Evolutionary conservation across 371 early-diverging fungal species (phyloP).

Genomic region (Conidiobolus incongruus): DNA sequence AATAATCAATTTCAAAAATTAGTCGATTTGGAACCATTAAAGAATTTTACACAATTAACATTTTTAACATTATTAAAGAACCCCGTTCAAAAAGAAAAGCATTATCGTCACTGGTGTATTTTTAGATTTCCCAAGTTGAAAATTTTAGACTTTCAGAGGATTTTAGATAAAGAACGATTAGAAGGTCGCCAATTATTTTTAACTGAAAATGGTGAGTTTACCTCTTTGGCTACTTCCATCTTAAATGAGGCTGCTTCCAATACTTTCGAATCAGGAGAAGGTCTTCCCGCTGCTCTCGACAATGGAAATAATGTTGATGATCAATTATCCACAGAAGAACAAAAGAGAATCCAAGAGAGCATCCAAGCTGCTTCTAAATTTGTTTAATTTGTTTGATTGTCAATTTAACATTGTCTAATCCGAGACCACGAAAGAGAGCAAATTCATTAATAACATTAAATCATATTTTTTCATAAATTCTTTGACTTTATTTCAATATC

Average conservation of each 20-base stretch:
- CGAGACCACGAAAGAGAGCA: too few species aligned
- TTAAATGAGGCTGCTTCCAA: conserved; percentile 25
- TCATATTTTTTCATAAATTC: too few species aligned
- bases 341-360: background rate
- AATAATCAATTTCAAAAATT: conserved; percentile 67
- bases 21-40: conserved; percentile 58
- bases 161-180: conserved; percentile 42
- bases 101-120: conserved; percentile 68
- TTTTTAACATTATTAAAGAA: conserved; percentile 58
- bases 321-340: background rate
- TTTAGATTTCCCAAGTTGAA: conserved; percentile 51
- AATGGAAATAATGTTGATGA: too few species aligned
- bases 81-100: conserved; percentile 51
- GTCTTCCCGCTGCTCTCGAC: conserved; percentile 16
- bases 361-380: background rate
- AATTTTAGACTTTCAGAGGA: conserved; percentile 61
- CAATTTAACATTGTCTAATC: too few species aligned
- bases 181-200: conserved; percentile 50
- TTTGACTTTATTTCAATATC: too few species aligned
- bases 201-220: conserved; percentile 24
- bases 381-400: too few species aligned
- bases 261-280: conserved; percentile 58
- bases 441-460: too few species aligned
- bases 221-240: conserved; percentile 31
- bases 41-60: conserved; percentile 22